Evolutionary conservation across 257 asterid species (phyloP), one percentile per base, ranked within the genome.

Genomic region (Solanum pinnatisectum): DNA sequence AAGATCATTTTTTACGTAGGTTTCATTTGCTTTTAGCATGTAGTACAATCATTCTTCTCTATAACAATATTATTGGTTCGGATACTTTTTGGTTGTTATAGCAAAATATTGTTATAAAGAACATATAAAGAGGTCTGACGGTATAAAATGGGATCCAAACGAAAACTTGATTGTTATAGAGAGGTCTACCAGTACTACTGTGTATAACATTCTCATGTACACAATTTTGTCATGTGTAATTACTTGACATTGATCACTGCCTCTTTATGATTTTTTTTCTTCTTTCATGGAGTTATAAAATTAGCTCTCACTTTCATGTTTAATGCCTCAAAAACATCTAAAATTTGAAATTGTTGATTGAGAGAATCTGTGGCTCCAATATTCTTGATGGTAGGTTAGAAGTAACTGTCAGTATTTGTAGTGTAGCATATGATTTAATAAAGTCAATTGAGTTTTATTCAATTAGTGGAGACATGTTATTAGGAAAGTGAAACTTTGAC

Each of bases 351-450:
- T 13, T 32, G 60, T n/a, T 77, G 84, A 39, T 42, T 78, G 37
- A 25, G 65, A 78, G 36, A 78, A 42, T 44, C 37, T 42, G 39
- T 27, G 65, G 84, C 35, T 42, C 25, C 25, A 25, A 49, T 44
- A 81, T 46, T 81, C 68, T 49, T 65, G 85, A 44, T 46, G 68
- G 23, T 81, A 81, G 85, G 85, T 27, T 81, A 46, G 68, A 81
- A 46, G 68, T 46, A 30, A 46, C 68, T 81, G 68, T 27, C 85
- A 27, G 37, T 44, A 9, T 44, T 81, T 81, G 68, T 81, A 81
- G 85, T 46, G 6, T 46, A 27, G 85, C 68, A 81, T 59, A 46
- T 81, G 68, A 81, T 81, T 81, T 46, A 46, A 81, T 81, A 46
- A 44, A 27, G 68, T 81, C 85, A 46, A 46, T 79, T 15, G 40